Evolutionary conservation across 352 stramenopile species (phyloP), one percentile per base, ranked within the genome.

Genomic region (Plasmopara muralis): DNA sequence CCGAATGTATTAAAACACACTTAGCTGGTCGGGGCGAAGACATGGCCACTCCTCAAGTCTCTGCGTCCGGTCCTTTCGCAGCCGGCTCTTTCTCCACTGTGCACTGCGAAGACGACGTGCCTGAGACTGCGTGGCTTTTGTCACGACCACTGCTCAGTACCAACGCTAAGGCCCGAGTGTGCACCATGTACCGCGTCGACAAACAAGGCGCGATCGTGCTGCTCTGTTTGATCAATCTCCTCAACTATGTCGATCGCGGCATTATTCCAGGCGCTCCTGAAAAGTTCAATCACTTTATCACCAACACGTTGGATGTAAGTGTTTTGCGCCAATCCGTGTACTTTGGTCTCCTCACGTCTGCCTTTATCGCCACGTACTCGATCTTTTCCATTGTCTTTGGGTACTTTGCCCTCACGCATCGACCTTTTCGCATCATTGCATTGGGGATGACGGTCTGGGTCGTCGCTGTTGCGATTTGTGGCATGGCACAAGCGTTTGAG

Each of bases 231-330:
- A 93, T 94, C 60, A 97, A 98, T 63, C 64, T 98, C 28, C 66
- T 97, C 51, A 98, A 97, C 66, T 98, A 97, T 70, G 62, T 97
- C 41, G 93, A 98, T 72, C 87, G 93, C 31, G 89, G 90, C 28
- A 98, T 98, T 55, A 97, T 98, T 50, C 87, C 95, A 0, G 95
- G 95, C 9, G 87, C 90, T 0, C 84, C 85, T 15, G 72, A 95
- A 53, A 85, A 96, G 57, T 97, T 98, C 61, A 83, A 95, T 54
- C 77, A 74, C 43, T 98, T 98, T 57, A 95, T 97, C 55, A 77
- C 74, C 9, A 47, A 66, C 9, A 89, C 86, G n/a, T 66, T 87
- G 9, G 60, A 83, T 41, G 67, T 87, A 10, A 77, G 70, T 9
- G 63, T 70, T 40, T 62, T 83, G 44, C 64, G 78, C 37, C 68